Percentiles rank a stretch among this genome's conserved stretches.
These are phyloP conservation scores for Byssoonygena ceratinophila DNA, from an alignment of 2,329 filamentous ascomycete genomes.

Conservation along the genomic window DNA sequence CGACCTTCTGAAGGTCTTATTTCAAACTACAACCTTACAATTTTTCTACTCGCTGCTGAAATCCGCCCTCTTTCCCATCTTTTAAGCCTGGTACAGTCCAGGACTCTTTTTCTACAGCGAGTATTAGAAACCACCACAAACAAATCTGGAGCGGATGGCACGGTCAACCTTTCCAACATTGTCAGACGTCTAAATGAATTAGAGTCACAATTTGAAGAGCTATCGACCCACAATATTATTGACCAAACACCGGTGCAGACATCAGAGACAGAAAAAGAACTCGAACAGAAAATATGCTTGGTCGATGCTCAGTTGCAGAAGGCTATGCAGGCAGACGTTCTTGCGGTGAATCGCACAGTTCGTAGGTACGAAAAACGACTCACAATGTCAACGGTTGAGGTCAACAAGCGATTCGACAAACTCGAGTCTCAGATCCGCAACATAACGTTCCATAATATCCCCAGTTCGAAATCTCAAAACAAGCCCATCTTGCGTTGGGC, in stretches of 20 bases:
- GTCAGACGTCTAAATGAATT: conserved; percentile 57
- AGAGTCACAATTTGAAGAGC: conserved; percentile 46
- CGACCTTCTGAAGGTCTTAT: conserved; percentile 76
- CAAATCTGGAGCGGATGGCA: conserved; percentile 25
- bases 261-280: conserved; percentile 23
- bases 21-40: conserved; percentile 83
- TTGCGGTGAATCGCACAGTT: conserved; percentile 78
- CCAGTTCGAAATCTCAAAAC: not conserved
- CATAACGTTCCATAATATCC: not conserved
- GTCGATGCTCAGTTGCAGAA: conserved; percentile 31
- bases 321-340: conserved; percentile 66
- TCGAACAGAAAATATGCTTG: conserved; percentile 28
- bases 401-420: conserved; percentile 61
- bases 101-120: conserved; percentile 72
- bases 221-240: conserved; percentile 25
- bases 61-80: conserved; percentile 72
- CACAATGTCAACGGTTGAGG: conserved; percentile 62
- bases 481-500: not conserved
- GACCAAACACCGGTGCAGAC: conserved; percentile 27
- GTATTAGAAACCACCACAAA: conserved; percentile 40
- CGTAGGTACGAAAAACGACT: conserved; percentile 85
- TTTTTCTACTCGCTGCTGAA: conserved; percentile 81
- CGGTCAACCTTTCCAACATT: conserved; percentile 44
- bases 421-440: conserved; percentile 65
- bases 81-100: conserved; percentile 65